Evolutionary conservation across 2,329 filamentous ascomycete genomes (phyloP).

Genomic region (Fusarium poae): DNA sequence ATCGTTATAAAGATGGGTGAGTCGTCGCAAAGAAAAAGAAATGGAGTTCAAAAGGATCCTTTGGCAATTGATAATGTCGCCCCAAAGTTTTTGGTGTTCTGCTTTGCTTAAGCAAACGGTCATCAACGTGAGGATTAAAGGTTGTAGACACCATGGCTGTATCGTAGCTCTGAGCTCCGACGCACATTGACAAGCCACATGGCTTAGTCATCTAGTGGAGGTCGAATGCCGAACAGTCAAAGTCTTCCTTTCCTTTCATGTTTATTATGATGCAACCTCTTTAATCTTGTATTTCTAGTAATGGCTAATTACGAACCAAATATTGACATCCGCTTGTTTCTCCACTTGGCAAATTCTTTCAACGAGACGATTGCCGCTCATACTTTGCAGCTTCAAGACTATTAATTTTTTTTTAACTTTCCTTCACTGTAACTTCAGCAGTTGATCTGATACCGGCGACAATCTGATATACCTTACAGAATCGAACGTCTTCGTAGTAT

Average conservation of each 20-base stretch:
- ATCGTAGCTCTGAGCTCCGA: constrained; percentile 40
- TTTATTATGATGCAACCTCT: constrained; percentile 9
- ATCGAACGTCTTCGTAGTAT: not conserved
- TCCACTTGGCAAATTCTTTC: not conserved
- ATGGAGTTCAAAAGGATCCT: not conserved
- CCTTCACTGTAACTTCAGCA: not conserved
- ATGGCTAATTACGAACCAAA: not conserved
- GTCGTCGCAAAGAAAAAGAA: constrained; percentile 9
- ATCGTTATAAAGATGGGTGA: constrained; percentile 16
- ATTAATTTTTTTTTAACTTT: not conserved
- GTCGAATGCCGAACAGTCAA: not conserved
- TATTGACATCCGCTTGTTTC: not conserved
- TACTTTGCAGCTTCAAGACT: not conserved
- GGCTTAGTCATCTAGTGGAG: constrained; percentile 43
- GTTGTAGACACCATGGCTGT: constrained; percentile 48
- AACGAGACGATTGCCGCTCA: not conserved
- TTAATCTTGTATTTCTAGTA: constrained; percentile 17
- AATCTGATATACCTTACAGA: not conserved
- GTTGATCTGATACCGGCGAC: too few species aligned
- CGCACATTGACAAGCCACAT: constrained; percentile 35
- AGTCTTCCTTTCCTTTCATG: not conserved
- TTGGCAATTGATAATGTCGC: not conserved
- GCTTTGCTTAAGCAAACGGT: constrained; percentile 25
- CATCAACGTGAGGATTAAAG: constrained; percentile 20
- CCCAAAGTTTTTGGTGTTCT: constrained; percentile 19